These are phyloP conservation scores for Pichia sp. DNA, from an alignment of 1,139 yeast species.

Conservation along the genomic window DNA sequence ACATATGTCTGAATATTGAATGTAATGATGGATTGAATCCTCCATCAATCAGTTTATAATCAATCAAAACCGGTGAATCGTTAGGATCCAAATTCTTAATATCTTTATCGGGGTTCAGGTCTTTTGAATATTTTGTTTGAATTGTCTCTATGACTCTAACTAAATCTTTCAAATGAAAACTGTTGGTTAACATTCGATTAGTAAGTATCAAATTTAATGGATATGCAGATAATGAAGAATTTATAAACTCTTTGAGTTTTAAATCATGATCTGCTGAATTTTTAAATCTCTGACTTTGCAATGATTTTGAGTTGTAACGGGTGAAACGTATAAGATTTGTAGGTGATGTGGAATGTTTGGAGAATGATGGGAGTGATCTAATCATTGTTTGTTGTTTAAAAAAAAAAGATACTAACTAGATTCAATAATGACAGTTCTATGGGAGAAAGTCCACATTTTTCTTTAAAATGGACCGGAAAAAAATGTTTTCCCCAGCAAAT, in stretches of 20 bases:
- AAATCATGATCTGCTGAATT: neutral
- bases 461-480: neutral
- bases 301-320: neutral
- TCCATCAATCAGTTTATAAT: conserved; percentile 12
- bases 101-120: neutral
- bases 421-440: too few relatives aligned
- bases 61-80: conserved; percentile 12
- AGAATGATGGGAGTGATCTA: neutral
- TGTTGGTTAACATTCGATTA: neutral
- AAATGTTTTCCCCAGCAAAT: neutral
- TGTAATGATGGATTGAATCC: neutral
- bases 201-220: conserved; percentile 11
- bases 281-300: neutral
- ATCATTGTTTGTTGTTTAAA: neutral
- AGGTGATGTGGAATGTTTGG: neutral
- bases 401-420: too few relatives aligned
- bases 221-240: conserved; percentile 1
- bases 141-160: conserved; percentile 6
- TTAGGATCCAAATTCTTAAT: conserved; percentile 10
- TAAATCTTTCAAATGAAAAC: conserved; percentile 4
- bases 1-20: neutral
- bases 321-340: neutral
- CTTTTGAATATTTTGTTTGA: neutral
- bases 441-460: too few relatives aligned
- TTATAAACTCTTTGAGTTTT: neutral